Evolutionary conservation across 2,329 filamentous ascomycete genomes (phyloP).

Genomic region (Colletotrichum australisinense): DNA sequence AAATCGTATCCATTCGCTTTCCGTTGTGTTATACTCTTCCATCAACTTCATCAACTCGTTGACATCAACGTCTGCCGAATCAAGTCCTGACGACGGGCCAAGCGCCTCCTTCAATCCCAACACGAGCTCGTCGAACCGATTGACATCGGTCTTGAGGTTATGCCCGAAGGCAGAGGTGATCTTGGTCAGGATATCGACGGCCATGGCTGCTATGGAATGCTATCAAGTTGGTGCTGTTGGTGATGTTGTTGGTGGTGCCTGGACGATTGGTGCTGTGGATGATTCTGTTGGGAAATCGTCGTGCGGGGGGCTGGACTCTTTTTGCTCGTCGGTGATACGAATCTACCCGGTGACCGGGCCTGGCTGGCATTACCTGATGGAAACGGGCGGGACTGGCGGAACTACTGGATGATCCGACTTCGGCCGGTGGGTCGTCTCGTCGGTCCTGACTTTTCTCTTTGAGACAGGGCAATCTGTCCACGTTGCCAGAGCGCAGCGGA

Average conservation of each 20-base stretch:
- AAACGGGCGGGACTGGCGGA: constrained; percentile 33
- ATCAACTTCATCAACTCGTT: constrained; percentile 78
- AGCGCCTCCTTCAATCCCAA: constrained; percentile 78
- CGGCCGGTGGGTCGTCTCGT: constrained; percentile 30
- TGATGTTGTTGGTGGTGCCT: neutral
- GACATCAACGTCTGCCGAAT: constrained; percentile 84
- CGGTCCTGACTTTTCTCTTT: constrained; percentile 2
- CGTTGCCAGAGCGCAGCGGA: constrained; percentile 12
- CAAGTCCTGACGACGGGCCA: constrained; percentile 83
- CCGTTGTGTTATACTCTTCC: constrained; percentile 76
- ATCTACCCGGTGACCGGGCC: constrained; percentile 24
- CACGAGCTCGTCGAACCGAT: constrained; percentile 77
- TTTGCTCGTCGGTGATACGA: constrained; percentile 20
- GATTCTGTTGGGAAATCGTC: constrained; percentile 2
- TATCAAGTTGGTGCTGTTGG: neutral
- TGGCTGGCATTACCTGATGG: constrained; percentile 22
- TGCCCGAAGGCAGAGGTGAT: constrained; percentile 37
- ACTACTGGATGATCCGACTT: constrained; percentile 35
- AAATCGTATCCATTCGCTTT: constrained; percentile 79
- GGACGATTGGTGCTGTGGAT: constrained; percentile 18
- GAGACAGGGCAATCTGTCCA: constrained; percentile 24
- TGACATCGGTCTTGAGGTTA: constrained; percentile 38
- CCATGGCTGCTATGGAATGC: constrained; percentile 43
- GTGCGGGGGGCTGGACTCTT: constrained; percentile 32
- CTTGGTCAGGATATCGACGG: constrained; percentile 47